Conservation (phyloP, 2,329 filamentous ascomycete genomes). For the Fusarium pilosicola region DNA sequence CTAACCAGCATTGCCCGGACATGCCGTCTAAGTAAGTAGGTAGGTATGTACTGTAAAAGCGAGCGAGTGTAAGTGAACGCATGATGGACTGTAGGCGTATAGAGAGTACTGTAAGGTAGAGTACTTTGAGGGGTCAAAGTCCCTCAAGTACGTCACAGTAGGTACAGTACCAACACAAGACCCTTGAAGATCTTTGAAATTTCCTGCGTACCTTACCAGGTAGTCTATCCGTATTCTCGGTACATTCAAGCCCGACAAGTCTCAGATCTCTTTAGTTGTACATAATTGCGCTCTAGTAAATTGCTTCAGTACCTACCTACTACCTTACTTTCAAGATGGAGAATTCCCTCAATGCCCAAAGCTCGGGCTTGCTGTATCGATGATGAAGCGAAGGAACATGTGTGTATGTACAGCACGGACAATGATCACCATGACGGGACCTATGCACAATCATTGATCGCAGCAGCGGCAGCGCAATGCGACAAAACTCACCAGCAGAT, state of each 20-base stretch:
- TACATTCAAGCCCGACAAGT: constrained; percentile 6
- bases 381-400: neutral
- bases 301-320: neutral
- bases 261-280: neutral
- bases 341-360: neutral
- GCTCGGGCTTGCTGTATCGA: neutral
- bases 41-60: neutral
- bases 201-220: neutral
- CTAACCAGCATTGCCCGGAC: neutral
- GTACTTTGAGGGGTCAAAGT: constrained; percentile 15
- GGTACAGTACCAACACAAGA: neutral
- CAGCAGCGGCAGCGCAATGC: neutral
- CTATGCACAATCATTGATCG: constrained; percentile 19
- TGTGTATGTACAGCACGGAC: constrained; percentile 19
- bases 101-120: neutral
- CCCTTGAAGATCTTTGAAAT: constrained; percentile 7
- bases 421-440: constrained; percentile 29
- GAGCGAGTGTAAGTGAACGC: constrained; percentile 15
- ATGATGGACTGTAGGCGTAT: neutral
- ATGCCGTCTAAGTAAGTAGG: constrained; percentile 21
- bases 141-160: neutral
- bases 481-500: neutral
- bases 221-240: constrained; percentile 9
- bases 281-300: neutral
- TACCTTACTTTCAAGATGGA: neutral